A percentile compares a stretch with the other conserved stretches of the same genome.
Conservation (phyloP, 495 filamentous ascomycete species). For the Articulospora tetracladia region DNA sequence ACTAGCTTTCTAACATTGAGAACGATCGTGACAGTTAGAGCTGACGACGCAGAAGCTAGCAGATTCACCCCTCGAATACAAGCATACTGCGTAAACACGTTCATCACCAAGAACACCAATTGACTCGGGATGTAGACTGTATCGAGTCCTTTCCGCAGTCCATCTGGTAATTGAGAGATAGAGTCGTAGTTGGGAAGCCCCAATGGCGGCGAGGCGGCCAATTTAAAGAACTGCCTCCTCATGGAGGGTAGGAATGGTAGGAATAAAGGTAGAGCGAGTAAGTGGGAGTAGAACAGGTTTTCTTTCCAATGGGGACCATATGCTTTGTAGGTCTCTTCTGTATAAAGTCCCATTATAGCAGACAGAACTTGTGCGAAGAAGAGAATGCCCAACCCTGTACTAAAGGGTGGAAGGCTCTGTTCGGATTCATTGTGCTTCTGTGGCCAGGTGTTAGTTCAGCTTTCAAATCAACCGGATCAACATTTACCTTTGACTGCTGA, state of each 20-base stretch:
- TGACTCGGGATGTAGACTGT: slow-evolving; percentile 59
- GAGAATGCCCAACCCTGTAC: slow-evolving; percentile 78
- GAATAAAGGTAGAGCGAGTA: slow-evolving; percentile 70
- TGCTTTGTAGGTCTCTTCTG: slow-evolving; percentile 78
- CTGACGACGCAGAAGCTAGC: slow-evolving; percentile 77
- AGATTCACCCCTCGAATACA: slow-evolving; percentile 96
- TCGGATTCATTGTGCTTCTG: slow-evolving; percentile 26
- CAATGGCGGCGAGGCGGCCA: slow-evolving; percentile 45
- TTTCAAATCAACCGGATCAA: neutral
- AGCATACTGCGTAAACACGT: slow-evolving; percentile 87
- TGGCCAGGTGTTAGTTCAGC: neutral
- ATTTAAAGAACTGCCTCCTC: slow-evolving; percentile 42
- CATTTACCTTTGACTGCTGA: slow-evolving; percentile 67
- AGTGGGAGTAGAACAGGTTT: slow-evolving; percentile 90
- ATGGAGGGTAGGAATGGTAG: slow-evolving; percentile 51
- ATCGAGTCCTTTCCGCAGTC: slow-evolving; percentile 29
- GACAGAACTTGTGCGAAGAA: slow-evolving; percentile 86
- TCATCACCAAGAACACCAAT: slow-evolving; percentile 67
- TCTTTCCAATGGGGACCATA: slow-evolving; percentile 93
- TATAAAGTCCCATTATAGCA: slow-evolving; percentile 92
- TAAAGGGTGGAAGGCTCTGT: slow-evolving; percentile 44
- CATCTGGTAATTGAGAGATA: slow-evolving; percentile 27
- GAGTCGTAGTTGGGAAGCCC: slow-evolving; percentile 32
- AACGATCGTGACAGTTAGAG: slow-evolving; percentile 91
- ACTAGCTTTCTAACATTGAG: slow-evolving; percentile 95